Evolutionary conservation across 1,139 yeast species (phyloP).

Genomic region (Pichia sp.): DNA sequence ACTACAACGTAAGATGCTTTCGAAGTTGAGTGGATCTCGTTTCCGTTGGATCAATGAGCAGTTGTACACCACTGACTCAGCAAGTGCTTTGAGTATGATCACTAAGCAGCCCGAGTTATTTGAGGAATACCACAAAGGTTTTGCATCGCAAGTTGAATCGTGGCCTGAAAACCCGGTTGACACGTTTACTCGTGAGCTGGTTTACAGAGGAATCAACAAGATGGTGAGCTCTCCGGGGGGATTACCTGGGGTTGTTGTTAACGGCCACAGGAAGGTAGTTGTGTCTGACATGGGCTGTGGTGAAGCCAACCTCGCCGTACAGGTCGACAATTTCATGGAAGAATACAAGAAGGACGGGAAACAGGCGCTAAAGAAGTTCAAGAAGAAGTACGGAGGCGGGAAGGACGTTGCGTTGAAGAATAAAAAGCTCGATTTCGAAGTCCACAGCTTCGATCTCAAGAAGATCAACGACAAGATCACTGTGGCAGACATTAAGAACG

Average conservation of each 20-base stretch:
- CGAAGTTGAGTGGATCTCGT: constrained; percentile 87
- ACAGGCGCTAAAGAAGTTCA: constrained; percentile 34
- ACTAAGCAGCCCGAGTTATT: constrained; percentile 80
- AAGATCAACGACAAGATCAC: constrained; percentile 84
- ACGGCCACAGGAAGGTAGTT: constrained; percentile 45
- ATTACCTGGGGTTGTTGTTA: constrained; percentile 56
- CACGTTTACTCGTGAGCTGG: constrained; percentile 71
- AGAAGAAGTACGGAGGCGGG: constrained; percentile 29
- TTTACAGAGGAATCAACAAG: constrained; percentile 50
- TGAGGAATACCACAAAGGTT: constrained; percentile 93
- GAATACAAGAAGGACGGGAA: constrained; percentile 32
- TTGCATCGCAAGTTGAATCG: constrained; percentile 85
- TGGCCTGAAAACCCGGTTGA: constrained; percentile 99
- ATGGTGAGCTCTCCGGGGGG: constrained; percentile 94
- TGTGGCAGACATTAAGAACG: constrained; percentile 90
- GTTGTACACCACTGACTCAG: constrained; percentile 77
- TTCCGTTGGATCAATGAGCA: constrained; percentile 98
- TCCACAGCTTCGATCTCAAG: constrained; percentile 87
- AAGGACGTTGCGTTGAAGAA: constrained; percentile 31
- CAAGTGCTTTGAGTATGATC: constrained; percentile 68
- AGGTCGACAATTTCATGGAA: constrained; percentile 48
- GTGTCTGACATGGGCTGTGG: constrained; percentile 99
- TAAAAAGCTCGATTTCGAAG: constrained; percentile 47
- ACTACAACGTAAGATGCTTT: constrained; percentile 92
- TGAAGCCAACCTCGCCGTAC: constrained; percentile 80